Percentiles rank a stretch among this genome's conserved stretches.
These are phyloP conservation scores for Metschnikowia anglica DNA, from an alignment of 805 yeast genomes.

Conservation along the genomic window DNA sequence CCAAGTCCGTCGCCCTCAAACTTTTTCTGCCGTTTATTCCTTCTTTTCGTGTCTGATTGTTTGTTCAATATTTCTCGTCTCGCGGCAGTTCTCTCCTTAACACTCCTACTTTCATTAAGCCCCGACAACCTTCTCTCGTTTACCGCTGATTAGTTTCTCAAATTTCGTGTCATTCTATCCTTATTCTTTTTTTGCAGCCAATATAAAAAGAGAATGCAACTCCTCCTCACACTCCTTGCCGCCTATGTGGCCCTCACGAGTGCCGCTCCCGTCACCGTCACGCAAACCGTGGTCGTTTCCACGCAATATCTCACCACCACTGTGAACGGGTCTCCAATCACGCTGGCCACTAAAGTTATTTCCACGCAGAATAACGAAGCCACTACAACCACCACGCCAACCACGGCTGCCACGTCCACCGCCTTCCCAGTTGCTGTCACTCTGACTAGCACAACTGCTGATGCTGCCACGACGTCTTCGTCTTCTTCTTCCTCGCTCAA, in stretches of 20 bases:
- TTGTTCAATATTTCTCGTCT: neutral
- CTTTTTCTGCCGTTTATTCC: neutral
- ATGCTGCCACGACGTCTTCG: conserved; percentile 6
- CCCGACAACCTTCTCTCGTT: neutral
- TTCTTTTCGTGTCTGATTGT: neutral
- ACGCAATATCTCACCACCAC: conserved; percentile 14
- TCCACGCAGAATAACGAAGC: too few species aligned
- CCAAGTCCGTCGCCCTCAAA: neutral
- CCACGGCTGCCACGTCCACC: neutral
- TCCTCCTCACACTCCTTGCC: conserved; percentile 9
- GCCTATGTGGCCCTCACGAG: conserved; percentile 10
- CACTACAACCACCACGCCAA: neutral
- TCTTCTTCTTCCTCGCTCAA: conserved; percentile 12
- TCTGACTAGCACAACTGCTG: conserved; percentile 2
- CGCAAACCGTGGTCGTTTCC: conserved; percentile 14
- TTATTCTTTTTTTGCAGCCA: neutral
- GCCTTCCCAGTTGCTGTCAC: neutral
- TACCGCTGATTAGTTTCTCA: neutral
- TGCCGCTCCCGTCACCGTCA: conserved; percentile 16
- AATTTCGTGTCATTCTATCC: neutral
- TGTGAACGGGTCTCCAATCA: conserved; percentile 14
- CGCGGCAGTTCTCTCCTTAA: too few species aligned
- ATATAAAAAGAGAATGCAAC: conserved; percentile 2
- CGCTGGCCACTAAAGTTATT: too few species aligned
- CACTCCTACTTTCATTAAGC: neutral